Conservation (phyloP, 371 early-diverging fungal species). For the Mucor saturninus region DNA sequence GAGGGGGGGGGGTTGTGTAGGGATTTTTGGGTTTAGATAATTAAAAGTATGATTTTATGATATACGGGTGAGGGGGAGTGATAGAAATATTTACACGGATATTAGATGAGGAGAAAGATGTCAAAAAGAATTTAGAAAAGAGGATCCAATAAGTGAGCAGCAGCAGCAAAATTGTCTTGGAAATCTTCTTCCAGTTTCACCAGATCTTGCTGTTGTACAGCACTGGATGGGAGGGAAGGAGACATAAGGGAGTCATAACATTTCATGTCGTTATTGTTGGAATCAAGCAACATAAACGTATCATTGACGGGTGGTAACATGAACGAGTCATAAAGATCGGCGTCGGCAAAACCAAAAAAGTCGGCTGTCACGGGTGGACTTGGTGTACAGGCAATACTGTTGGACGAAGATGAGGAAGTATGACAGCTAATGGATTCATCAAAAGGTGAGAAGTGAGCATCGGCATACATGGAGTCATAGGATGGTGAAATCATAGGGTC, state of each 20-base stretch:
- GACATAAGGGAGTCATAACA: conserved; percentile 30
- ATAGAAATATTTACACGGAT: conserved; percentile 7
- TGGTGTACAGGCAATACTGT: conserved; percentile 31
- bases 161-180: conserved; percentile 21
- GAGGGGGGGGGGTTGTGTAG: neutral
- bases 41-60: neutral
- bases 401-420: conserved; percentile 21
- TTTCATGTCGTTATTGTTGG: conserved; percentile 25
- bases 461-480: conserved; percentile 22
- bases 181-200: conserved; percentile 33
- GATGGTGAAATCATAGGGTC: conserved; percentile 36
- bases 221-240: conserved; percentile 28
- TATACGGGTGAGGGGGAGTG: conserved; percentile 4
- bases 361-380: conserved; percentile 31
- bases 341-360: conserved; percentile 27
- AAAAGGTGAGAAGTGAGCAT: conserved; percentile 30
- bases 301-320: conserved; percentile 39
- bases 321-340: conserved; percentile 34
- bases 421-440: conserved; percentile 30
- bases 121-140: conserved; percentile 26
- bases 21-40: neutral
- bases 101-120: neutral
- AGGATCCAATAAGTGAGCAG: conserved; percentile 32
- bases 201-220: conserved; percentile 21
- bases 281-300: conserved; percentile 30